A percentile compares a stretch with the other conserved stretches of the same genome.
phyloP scores from a whole-genome alignment of 257 asterid species.

The Ajuga chamaepitys region DNA sequence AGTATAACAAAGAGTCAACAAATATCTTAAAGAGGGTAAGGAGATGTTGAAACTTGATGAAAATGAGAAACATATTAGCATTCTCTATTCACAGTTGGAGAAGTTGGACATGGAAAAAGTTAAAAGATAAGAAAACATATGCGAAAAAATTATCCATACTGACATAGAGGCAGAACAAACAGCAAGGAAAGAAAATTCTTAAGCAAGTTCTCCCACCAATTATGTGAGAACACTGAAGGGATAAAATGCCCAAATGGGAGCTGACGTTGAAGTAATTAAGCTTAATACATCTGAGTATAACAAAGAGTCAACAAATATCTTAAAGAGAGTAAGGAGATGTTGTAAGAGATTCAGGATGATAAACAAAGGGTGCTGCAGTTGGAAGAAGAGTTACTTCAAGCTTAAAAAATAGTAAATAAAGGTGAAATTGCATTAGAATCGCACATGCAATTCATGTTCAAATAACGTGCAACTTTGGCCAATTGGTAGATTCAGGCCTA shows the following conservation, averaged over 20 bases:
- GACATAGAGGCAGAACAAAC: slow-evolving; percentile 10
- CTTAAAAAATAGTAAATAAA: slow-evolving; percentile 13
- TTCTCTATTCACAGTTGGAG: too few relatives aligned
- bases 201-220: neutral
- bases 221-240: slow-evolving; percentile 3
- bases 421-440: too few relatives aligned
- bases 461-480: too few relatives aligned
- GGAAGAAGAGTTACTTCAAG: slow-evolving; percentile 17
- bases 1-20: neutral
- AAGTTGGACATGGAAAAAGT: neutral
- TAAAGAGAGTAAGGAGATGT: slow-evolving; percentile 18
- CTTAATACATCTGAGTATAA: slow-evolving; percentile 6
- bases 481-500: too few relatives aligned
- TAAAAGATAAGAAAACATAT: neutral
- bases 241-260: too few relatives aligned
- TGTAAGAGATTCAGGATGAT: slow-evolving; percentile 11
- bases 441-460: too few relatives aligned
- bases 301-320: neutral
- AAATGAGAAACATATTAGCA: too few relatives aligned
- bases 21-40: slow-evolving; percentile 18
- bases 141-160: neutral
- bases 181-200: neutral
- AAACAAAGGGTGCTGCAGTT: slow-evolving; percentile 16
- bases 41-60: too few relatives aligned
- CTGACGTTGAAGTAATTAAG: too few relatives aligned